These are phyloP conservation scores for Colletotrichum spinosum DNA, from an alignment of 2,329 filamentous ascomycete species.

Conservation along the genomic window DNA sequence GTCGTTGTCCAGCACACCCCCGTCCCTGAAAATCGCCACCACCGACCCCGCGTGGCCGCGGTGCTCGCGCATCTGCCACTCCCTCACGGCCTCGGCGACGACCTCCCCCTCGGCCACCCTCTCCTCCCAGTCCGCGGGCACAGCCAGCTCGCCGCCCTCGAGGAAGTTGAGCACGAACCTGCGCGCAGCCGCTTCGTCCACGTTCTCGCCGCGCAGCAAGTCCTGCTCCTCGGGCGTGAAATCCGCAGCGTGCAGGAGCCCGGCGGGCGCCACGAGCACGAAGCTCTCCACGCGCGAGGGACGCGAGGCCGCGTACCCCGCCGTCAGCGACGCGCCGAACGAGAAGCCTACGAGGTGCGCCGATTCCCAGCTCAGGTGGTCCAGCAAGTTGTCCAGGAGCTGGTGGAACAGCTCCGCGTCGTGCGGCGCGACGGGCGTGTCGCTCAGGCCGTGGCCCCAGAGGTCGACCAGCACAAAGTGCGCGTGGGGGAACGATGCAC, in stretches of 20 bases:
- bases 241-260: conserved; percentile 47
- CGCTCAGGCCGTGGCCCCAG: conserved; percentile 65
- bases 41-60: conserved; percentile 58
- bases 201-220: conserved; percentile 41
- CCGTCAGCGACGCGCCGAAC: conserved; percentile 57
- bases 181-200: conserved; percentile 45
- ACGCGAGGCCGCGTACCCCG: conserved; percentile 50
- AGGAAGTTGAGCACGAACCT: conserved; percentile 53
- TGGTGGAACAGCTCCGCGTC: conserved; percentile 54
- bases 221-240: conserved; percentile 44
- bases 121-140: conserved; percentile 58
- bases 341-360: conserved; percentile 62
- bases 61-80: conserved; percentile 61
- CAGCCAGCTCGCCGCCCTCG: conserved; percentile 55
- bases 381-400: conserved; percentile 53
- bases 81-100: conserved; percentile 58
- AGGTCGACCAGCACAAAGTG: conserved; percentile 59
- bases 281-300: conserved; percentile 47
- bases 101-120: conserved; percentile 54
- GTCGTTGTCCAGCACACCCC: conserved; percentile 51
- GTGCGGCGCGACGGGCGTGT: conserved; percentile 58
- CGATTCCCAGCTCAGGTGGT: conserved; percentile 52
- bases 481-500: conserved; percentile 47
- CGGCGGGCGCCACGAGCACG: conserved; percentile 60
- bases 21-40: conserved; percentile 59